Conservation (phyloP, 2,329 filamentous ascomycete genomes). For the Aspergillus proliferans region DNA sequence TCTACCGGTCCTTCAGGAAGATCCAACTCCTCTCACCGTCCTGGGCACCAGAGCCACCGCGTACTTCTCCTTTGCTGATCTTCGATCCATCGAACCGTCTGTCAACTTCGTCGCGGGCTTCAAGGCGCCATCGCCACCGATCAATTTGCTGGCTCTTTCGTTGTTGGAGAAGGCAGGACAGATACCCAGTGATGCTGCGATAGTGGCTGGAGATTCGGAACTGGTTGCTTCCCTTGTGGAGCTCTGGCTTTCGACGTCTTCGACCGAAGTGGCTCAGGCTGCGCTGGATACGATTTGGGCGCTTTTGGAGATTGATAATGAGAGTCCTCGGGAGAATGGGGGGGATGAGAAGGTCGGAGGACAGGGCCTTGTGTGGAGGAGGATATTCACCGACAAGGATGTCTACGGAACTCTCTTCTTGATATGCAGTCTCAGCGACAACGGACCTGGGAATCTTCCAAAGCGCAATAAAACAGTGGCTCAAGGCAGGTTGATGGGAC, state of each 20-base stretch:
- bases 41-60: constrained; percentile 47
- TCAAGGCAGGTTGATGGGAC: constrained; percentile 55
- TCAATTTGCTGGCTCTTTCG: constrained; percentile 52
- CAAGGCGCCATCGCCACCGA: constrained; percentile 43
- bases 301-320: constrained; percentile 47
- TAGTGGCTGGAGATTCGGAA: constrained; percentile 51
- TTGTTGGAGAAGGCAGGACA: constrained; percentile 52
- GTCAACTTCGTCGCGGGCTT: constrained; percentile 53
- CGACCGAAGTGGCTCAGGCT: constrained; percentile 50
- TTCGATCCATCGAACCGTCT: constrained; percentile 43
- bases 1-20: constrained; percentile 50
- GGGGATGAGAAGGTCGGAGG: constrained; percentile 25
- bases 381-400: constrained; percentile 55
- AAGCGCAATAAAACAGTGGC: constrained; percentile 53
- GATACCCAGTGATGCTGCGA: constrained; percentile 49
- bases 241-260: constrained; percentile 53
- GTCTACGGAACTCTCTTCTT: constrained; percentile 54
- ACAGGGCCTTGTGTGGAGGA: constrained; percentile 55
- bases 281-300: constrained; percentile 49
- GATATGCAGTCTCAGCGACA: constrained; percentile 43
- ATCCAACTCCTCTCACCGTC: constrained; percentile 50
- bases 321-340: constrained; percentile 24
- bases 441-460: constrained; percentile 35
- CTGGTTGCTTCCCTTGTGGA: constrained; percentile 51
- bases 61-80: constrained; percentile 45